Base-by-base conservation (phyloP, 352 stramenopile genomes). In the Phytopythium oedochilum region DNA sequence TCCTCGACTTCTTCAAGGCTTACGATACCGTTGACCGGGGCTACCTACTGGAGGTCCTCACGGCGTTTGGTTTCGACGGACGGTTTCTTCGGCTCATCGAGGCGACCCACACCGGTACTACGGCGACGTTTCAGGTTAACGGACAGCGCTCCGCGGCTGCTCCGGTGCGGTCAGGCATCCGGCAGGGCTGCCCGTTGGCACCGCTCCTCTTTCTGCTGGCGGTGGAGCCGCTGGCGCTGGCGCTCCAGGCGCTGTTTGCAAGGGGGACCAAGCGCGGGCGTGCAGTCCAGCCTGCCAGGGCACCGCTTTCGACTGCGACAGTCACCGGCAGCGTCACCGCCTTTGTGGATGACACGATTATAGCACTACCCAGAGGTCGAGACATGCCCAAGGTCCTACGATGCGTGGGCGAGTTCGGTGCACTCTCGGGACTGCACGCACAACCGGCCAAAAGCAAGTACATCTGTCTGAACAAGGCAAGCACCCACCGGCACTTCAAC, bases 311-410 rank as follows among this genome's bases (percentile, higher is more conserved):
- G n/a, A n/a, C n/a, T n/a, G n/a, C n/a, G n/a, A n/a, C n/a, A n/a
- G n/a, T n/a, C n/a, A n/a, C n/a, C n/a, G n/a, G n/a, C n/a, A n/a
- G n/a, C n/a, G n/a, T n/a, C n/a, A n/a, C n/a, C n/a, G n/a, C n/a
- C 2, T 69, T 72, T 43, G 61, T 73, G 1, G 61, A 73, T 29
- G 65, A 73, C 40, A 61, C 65, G 0, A 50, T 46, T 3, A 45
- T 66, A 0, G 66, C 60, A 54, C n/a, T 43, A 15, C 5, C 5
- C 5, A 43, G 5, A 15, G 36, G 36, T 5, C 5, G n/a, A 3
- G 11, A 17, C 3, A 5, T 43, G 3, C 14, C 14, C 5, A 11
- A 5, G 36, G 11, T 15, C 5, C n/a, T 43, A 11, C 36, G 36
- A 5, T 5, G 5, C n/a, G 5, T 43, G 14, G 3, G 5, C 14